Evolutionary conservation across 78 protist genomes (phyloP), one percentile per base, ranked within the genome.

Genomic region (Emiliania huxleyi): DNA sequence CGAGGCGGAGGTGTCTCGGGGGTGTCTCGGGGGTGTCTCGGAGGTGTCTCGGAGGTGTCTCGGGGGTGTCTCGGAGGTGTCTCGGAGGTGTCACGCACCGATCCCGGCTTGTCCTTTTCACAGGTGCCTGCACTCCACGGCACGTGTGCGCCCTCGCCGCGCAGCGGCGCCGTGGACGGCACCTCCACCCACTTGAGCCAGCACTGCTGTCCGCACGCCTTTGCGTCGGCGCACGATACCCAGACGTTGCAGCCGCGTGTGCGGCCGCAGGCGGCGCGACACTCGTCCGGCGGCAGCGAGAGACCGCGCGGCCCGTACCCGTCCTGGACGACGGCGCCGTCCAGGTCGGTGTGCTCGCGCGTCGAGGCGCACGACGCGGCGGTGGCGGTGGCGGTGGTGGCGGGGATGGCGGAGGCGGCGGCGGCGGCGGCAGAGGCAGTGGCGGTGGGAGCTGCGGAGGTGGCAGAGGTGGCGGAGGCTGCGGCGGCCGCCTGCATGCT

Each of bases 231-330:
- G 87, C 87, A 77, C 87, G 49, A 0, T n/a, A 77, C 87, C 87
- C 87, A 77, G 11, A 40, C 48, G 46, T 77, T 77, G 87, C 87
- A 77, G 33, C 87, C 87, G 87, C 87, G 87, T 8, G 87, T 77
- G 29, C 18, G 33, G 3, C 18, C 48, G 46, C 87, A 77, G 8
- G 23, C 48, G 29, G 19, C 11, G 87, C 87, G 42, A 38, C 87
- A 77, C 33, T 21, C 87, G 1, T 4, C 87, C 29, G 49, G 29
- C 62, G 15, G 62, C 62, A 52, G 62, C 8, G 62, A 52, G 62
- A 52, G 62, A 52, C 62, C 62, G 62, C 62, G 62, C 62, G 62
- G 62, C 29, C 62, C 62, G 15, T 52, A 52, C 62, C 62, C 62
- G 62, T 52, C 62, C 62, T 15, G 8, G 29, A 52, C 62, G 62